Percentiles rank a stretch among this genome's conserved stretches.
phyloP scores from a whole-genome alignment of 805 yeast genomes.

The Phaffomyces thermotolerans region DNA sequence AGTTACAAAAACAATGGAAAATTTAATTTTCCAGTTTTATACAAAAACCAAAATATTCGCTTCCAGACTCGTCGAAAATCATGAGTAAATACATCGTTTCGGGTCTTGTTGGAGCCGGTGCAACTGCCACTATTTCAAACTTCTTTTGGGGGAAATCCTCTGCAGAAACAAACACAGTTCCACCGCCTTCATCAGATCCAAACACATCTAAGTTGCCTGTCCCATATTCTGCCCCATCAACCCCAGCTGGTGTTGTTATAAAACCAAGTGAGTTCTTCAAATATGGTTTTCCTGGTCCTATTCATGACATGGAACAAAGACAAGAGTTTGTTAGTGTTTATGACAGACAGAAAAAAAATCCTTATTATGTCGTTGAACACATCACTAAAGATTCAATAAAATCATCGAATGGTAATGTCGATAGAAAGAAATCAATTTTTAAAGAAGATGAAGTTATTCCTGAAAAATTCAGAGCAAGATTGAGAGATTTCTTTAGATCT shows the following conservation, averaged over 20 bases:
- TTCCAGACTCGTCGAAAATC: not conserved
- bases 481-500: conserved; percentile 85
- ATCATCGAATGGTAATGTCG: conserved; percentile 42
- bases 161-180: conserved; percentile 3
- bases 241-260: conserved; percentile 29
- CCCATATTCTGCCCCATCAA: conserved; percentile 4
- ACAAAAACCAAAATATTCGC: not conserved
- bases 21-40: not conserved
- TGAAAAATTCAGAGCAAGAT: conserved; percentile 58
- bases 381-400: conserved; percentile 65
- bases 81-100: conserved; percentile 20
- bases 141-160: conserved; percentile 27
- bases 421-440: conserved; percentile 76
- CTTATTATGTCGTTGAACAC: conserved; percentile 84
- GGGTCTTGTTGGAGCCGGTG: conserved; percentile 24
- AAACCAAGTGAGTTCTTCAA: conserved; percentile 78
- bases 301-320: conserved; percentile 70
- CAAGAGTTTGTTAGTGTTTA: conserved; percentile 80
- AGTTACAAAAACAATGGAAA: not conserved
- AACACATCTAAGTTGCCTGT: conserved; percentile 6
- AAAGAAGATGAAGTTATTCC: conserved; percentile 85
- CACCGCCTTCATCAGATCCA: not conserved
- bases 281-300: conserved; percentile 94
- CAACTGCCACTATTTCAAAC: conserved; percentile 27
- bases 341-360: conserved; percentile 79